Evolutionary conservation across 1,284 basidiomycete genomes (phyloP), one percentile per base, ranked within the genome.

Genomic region (Golubevia sp.): DNA sequence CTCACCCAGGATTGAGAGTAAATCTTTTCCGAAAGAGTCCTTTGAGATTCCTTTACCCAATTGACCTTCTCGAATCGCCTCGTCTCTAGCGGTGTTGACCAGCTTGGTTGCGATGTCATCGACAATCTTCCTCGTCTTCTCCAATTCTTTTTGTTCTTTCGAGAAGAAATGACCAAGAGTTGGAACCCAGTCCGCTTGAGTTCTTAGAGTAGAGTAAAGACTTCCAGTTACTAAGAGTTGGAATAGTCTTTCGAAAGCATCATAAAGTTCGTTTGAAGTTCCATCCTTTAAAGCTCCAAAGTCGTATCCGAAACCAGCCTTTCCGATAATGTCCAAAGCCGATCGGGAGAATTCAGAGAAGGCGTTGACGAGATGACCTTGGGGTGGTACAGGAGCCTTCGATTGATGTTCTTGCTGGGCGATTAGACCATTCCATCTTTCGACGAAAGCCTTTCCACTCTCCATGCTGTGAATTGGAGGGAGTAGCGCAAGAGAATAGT

Each of bases 261-360:
- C 30, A 11, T 34, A 34, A 3, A 34, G 11, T 34, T 34, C 30
- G 30, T 34, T 34, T 34, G 30, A 11, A 34, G 5, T 5, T 3
- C 67, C 67, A 48, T 73, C 66, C 26, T 70, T 64, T 15, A 73
- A 67, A 18, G 70, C 70, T 3, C 67, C 67, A 55, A 71, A 71
- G 44, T 71, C 70, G 60, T 71, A 71, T 52, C 70, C 70, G 58
- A 71, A 71, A 3, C 70, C 70, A 5, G 70, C 70, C 11, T 49
- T 62, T 3, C 70, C 70, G 55, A 71, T 71, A 21, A 69, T 71
- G 58, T 71, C 70, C 34, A 71, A 62, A 49, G 70, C 30, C 11
- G 30, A 34, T 5, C 30, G 30, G 11, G 30, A 34, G 30, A 5
- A 34, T 34, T 34, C 30, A 11, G 30, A 3, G 30, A 34, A 34